Evolutionary conservation across 352 stramenopile genomes (phyloP).

Genomic region (Phytophthora uliginosa): DNA sequence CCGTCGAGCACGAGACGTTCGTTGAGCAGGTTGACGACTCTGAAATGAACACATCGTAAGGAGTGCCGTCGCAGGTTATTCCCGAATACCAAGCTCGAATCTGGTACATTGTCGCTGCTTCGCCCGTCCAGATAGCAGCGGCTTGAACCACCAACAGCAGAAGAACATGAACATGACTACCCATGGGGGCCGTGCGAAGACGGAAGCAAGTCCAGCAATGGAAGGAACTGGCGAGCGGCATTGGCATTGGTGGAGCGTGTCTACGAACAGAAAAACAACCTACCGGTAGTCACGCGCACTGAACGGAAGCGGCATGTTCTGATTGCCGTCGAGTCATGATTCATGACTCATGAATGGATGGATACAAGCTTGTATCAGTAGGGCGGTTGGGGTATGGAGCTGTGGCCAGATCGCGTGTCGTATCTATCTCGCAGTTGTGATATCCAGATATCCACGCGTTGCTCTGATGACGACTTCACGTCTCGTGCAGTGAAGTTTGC

Average conservation of each 20-base stretch:
- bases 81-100: slow-evolving; percentile 5
- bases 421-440: neutral
- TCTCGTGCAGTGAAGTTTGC: no score
- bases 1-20: neutral
- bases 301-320: neutral
- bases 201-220: neutral
- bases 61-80: neutral
- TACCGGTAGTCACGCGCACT: neutral
- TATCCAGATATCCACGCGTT: neutral
- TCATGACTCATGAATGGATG: neutral
- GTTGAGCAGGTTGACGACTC: neutral
- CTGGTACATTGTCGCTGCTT: neutral
- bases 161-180: neutral
- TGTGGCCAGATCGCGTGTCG: neutral
- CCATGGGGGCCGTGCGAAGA: neutral
- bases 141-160: neutral
- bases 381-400: neutral
- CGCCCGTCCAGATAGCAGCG: neutral
- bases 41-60: slow-evolving; percentile 17
- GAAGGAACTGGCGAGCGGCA: neutral
- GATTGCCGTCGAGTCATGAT: neutral
- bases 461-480: neutral
- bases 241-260: neutral
- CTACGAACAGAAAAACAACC: neutral
- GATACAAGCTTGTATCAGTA: neutral